Evolutionary conservation across 1,284 basidiomycete genomes (phyloP).

Genomic region (Peniophora sp.): DNA sequence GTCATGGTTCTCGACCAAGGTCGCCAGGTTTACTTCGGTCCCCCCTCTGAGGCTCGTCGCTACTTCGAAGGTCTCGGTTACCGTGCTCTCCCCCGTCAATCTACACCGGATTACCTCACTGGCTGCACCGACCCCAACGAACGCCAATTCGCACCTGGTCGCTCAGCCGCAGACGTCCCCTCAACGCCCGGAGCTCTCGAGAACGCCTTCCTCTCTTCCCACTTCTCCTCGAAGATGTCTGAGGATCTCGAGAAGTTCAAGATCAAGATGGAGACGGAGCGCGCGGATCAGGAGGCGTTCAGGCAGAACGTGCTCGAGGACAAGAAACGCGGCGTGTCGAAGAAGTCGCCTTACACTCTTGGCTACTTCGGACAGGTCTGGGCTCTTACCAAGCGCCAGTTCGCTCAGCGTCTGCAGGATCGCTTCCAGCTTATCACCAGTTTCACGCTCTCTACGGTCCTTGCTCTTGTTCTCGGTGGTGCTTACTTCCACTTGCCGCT

Average conservation of each 20-base stretch:
- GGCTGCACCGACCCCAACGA: slow-evolving; percentile 81
- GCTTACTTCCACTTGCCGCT: slow-evolving; percentile 69
- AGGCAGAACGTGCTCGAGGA: slow-evolving; percentile 66
- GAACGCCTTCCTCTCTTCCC: slow-evolving; percentile 53
- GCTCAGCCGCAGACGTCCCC: slow-evolving; percentile 57
- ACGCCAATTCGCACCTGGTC: slow-evolving; percentile 73
- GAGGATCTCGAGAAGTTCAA: slow-evolving; percentile 59
- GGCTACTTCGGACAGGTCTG: slow-evolving; percentile 70
- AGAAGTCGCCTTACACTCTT: slow-evolving; percentile 84
- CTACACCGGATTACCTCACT: slow-evolving; percentile 71
- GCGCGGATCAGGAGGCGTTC: slow-evolving; percentile 67
- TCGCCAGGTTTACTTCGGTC: slow-evolving; percentile 79
- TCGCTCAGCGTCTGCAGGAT: slow-evolving; percentile 76
- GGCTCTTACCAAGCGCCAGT: slow-evolving; percentile 69
- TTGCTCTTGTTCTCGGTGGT: slow-evolving; percentile 73
- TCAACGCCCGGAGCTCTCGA: slow-evolving; percentile 69
- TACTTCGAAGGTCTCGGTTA: slow-evolving; percentile 79
- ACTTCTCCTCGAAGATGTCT: slow-evolving; percentile 39
- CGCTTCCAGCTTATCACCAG: slow-evolving; percentile 75
- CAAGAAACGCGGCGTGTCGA: slow-evolving; percentile 79
- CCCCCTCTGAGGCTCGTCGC: slow-evolving; percentile 57
- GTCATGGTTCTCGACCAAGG: slow-evolving; percentile 73
- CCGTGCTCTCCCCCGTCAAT: slow-evolving; percentile 66
- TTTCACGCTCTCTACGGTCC: slow-evolving; percentile 46
- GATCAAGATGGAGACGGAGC: slow-evolving; percentile 48